Percentiles rank a stretch among this genome's conserved stretches.
phyloP scores from a whole-genome alignment of 805 yeast genomes.

The Yamadazyma ubonensis region DNA sequence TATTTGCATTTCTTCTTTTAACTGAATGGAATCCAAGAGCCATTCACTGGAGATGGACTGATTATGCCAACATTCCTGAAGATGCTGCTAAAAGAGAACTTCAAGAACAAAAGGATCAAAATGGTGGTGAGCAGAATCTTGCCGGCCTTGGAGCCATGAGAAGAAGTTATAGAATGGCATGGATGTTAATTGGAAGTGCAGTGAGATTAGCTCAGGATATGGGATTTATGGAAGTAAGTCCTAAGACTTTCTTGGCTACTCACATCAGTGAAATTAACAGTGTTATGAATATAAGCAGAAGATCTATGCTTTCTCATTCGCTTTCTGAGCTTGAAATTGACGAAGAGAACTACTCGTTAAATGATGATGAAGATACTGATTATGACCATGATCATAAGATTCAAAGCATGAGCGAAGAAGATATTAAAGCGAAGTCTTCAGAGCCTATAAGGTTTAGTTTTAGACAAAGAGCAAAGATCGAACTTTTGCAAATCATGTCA shows the following conservation, averaged over 20 bases:
- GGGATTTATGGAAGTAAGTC: constrained; percentile 72
- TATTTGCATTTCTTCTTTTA: constrained; percentile 76
- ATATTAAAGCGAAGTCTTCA: constrained; percentile 23
- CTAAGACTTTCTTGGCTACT: constrained; percentile 76
- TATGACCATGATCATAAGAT: constrained; percentile 22
- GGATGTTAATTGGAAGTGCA: constrained; percentile 90
- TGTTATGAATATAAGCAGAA: constrained; percentile 76
- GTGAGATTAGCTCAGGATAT: constrained; percentile 83
- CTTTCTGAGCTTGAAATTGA: constrained; percentile 64
- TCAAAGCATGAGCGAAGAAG: constrained; percentile 34
- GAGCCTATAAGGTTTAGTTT: constrained; percentile 52
- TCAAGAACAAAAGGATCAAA: not conserved
- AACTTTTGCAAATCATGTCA: constrained; percentile 72
- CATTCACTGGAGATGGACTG: constrained; percentile 84
- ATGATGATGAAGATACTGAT: constrained; percentile 23
- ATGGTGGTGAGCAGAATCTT: constrained; percentile 37
- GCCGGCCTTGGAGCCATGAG: constrained; percentile 85
- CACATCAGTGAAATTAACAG: constrained; percentile 81
- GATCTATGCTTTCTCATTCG: constrained; percentile 75
- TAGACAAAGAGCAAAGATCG: constrained; percentile 75
- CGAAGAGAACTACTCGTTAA: constrained; percentile 39
- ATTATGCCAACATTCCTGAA: constrained; percentile 69
- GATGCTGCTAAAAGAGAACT: constrained; percentile 21
- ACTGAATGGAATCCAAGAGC: constrained; percentile 98
- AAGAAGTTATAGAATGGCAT: constrained; percentile 84